Percentiles rank a stretch among this genome's conserved stretches.
These are phyloP conservation scores for Trichoderma sp. DNA, from an alignment of 2,329 filamentous ascomycete species.

Conservation along the genomic window DNA sequence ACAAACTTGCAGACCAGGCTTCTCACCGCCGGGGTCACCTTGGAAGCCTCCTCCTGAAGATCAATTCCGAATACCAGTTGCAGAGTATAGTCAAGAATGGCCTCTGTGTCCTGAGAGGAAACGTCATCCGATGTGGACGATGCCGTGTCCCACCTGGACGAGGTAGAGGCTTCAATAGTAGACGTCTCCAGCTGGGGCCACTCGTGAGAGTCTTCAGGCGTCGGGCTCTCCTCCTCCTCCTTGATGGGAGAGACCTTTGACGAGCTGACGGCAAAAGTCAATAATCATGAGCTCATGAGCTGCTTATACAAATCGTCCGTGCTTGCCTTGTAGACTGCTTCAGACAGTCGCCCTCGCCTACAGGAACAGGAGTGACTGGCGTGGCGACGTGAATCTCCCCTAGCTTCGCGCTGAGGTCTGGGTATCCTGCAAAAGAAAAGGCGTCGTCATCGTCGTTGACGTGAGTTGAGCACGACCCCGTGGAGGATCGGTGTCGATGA, in stretches of 20 bases:
- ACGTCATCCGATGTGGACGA: conserved; percentile 38
- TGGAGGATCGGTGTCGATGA: conserved; percentile 41
- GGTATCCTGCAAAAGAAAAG: conserved; percentile 35
- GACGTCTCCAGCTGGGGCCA: conserved; percentile 29
- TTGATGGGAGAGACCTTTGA: conserved; percentile 25
- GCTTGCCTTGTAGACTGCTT: conserved; percentile 25
- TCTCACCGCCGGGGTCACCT: conserved; percentile 37
- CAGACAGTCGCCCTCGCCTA: conserved; percentile 14
- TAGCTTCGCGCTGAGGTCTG: conserved; percentile 31
- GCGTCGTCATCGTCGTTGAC: conserved; percentile 44
- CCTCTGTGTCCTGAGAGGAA: conserved; percentile 41
- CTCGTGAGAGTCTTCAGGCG: conserved; percentile 25
- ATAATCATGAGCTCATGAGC: conserved; percentile 14
- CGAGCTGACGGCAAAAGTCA: conserved; percentile 26
- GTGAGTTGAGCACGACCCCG: conserved; percentile 44
- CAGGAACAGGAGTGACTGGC: conserved; percentile 22
- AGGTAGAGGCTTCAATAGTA: conserved; percentile 1
- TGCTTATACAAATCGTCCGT: conserved; percentile 10
- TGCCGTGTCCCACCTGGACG: conserved; percentile 31
- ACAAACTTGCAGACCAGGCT: conserved; percentile 41
- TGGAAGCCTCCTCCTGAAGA: conserved; percentile 41
- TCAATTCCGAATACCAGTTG: conserved; percentile 46
- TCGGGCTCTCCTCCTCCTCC: conserved; percentile 28
- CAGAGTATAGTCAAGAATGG: conserved; percentile 42
- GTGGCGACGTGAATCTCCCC: conserved; percentile 26